phyloP scores from a whole-genome alignment of 305 asterid species.

The Fraxinus velutina region DNA sequence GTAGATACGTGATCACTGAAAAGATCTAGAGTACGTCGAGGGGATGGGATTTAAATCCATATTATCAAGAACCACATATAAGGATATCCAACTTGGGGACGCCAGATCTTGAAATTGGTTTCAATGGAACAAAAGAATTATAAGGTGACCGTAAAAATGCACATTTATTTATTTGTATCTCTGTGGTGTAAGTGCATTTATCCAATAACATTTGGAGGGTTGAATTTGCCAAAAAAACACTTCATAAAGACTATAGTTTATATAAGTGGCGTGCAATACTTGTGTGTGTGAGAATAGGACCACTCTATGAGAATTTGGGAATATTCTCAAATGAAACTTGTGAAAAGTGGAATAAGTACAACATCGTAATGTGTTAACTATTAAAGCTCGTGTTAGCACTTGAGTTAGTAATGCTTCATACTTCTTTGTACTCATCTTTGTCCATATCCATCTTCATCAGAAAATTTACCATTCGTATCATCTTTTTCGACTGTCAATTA shows the following conservation, averaged over 20 bases:
- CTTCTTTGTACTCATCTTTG: background rate
- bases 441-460: background rate
- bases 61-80: background rate
- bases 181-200: background rate
- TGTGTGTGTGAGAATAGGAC: background rate
- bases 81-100: too few species aligned
- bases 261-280: background rate
- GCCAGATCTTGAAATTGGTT: background rate
- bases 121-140: background rate
- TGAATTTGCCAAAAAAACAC: background rate
- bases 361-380: too few species aligned
- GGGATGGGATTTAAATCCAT: background rate
- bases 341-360: background rate
- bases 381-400: background rate
- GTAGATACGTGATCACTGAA: background rate
- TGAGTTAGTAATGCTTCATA: background rate
- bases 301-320: background rate
- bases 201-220: background rate
- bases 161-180: background rate
- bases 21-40: background rate
- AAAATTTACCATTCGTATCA: background rate
- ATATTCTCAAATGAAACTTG: too few species aligned
- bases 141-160: background rate
- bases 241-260: background rate
- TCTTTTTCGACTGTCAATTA: background rate